phyloP scores from a whole-genome alignment of 2,329 filamentous ascomycete species.

The Chrysoporthe austroafricana region DNA sequence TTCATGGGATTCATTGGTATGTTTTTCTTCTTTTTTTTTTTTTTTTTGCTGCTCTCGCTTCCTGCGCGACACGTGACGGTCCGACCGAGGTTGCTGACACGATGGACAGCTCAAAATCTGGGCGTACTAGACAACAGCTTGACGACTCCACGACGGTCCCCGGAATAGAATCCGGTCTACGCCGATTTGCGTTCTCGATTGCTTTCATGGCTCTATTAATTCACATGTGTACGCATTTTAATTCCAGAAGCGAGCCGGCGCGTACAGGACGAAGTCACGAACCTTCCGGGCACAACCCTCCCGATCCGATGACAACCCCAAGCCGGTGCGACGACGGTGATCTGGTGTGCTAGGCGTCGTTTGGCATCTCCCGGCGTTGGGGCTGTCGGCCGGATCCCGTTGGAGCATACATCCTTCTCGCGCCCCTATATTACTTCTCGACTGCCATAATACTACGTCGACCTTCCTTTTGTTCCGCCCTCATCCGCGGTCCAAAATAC shows the following conservation, averaged over 20 bases:
- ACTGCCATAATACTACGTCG: conserved; percentile 25
- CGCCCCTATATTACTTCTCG: conserved; percentile 22
- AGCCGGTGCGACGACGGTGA: conserved; percentile 32
- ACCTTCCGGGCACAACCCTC: conserved; percentile 40
- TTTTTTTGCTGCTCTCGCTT: background rate
- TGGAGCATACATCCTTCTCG: conserved; percentile 18
- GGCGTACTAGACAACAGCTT: conserved; percentile 65
- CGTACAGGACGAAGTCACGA: conserved; percentile 54
- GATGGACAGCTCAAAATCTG: conserved; percentile 76
- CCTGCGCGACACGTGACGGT: background rate
- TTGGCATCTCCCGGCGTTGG: conserved; percentile 23
- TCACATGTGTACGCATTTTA: conserved; percentile 45
- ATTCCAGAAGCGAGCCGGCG: conserved; percentile 45
- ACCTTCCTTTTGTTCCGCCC: conserved; percentile 15
- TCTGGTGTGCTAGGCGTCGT: conserved; percentile 32
- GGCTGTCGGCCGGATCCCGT: conserved; percentile 13
- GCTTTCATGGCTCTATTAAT: conserved; percentile 43
- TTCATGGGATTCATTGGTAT: conserved; percentile 98
- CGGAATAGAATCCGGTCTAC: conserved; percentile 35
- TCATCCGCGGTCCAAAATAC: conserved; percentile 24
- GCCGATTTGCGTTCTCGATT: conserved; percentile 35
- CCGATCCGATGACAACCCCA: conserved; percentile 36
- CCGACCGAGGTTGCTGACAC: conserved; percentile 36
- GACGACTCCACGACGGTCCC: conserved; percentile 34
- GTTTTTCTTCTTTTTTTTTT: conserved; percentile 45